Evolutionary conservation across 176 grass and related monocot species (phyloP).

Genomic region (Zoysia japonica): DNA sequence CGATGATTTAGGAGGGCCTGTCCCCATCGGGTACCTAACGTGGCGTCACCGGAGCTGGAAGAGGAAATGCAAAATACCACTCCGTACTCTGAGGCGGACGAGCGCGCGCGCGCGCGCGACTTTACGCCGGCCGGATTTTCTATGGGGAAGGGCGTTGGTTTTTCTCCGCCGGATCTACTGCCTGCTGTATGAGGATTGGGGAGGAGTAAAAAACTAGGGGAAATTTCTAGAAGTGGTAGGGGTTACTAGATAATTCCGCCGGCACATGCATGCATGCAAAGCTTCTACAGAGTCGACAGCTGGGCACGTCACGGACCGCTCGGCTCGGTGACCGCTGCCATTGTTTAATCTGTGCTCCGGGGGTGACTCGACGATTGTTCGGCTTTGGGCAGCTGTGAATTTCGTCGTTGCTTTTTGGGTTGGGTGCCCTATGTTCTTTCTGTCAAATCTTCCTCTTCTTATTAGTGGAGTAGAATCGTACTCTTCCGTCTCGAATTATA

Average conservation of each 20-base stretch:
- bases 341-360: not conserved
- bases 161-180: too few species aligned
- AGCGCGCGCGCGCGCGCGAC: not conserved
- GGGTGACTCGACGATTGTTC: not conserved
- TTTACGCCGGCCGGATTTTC: constrained; percentile 22
- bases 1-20: not conserved
- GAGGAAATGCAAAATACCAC: not conserved
- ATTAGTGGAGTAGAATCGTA: too few species aligned
- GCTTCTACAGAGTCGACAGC: constrained; percentile 33
- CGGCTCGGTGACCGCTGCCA: not conserved
- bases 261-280: constrained; percentile 20
- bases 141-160: not conserved
- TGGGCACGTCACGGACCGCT: constrained; percentile 1
- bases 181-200: too few species aligned
- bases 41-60: constrained; percentile 11
- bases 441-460: not conserved
- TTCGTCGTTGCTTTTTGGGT: not conserved
- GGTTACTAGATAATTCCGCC: not conserved
- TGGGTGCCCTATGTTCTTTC: not conserved
- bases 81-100: not conserved
- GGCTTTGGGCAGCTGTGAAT: not conserved
- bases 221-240: constrained; percentile 19
- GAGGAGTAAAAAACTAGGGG: not conserved
- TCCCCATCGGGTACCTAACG: constrained; percentile 37
- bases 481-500: too few species aligned